Conservation (phyloP, 78 protist genomes). For the Speleostelium caveatum region DNA sequence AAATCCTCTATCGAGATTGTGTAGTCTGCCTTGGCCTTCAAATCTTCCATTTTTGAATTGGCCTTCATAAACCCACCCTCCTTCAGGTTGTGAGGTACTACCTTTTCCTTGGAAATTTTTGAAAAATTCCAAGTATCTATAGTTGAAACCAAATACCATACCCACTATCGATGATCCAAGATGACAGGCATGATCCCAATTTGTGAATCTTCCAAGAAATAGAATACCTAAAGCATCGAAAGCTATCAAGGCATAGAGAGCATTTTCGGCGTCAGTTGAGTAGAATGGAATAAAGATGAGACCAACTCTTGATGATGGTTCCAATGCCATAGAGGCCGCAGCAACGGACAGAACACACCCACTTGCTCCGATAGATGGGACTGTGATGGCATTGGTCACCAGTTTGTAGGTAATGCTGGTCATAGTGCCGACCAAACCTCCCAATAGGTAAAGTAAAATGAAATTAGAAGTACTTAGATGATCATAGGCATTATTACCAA, state of each 20-base stretch:
- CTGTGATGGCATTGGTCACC: background rate
- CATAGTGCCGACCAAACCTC: conserved; percentile 71
- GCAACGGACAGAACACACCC: conserved; percentile 28
- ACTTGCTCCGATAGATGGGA: conserved; percentile 60
- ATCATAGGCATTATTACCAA: conserved; percentile 48
- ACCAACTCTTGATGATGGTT: conserved; percentile 1
- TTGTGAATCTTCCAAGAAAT: background rate
- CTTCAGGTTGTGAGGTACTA: no score
- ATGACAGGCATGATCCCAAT: conserved; percentile 73
- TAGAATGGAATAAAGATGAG: conserved; percentile 44
- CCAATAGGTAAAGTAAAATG: conserved; percentile 15
- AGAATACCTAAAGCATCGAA: conserved; percentile 24
- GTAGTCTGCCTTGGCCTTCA: conserved; percentile 14
- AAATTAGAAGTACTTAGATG: conserved; percentile 27
- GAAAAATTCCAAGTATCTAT: conserved; percentile 25
- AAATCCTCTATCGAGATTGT: background rate
- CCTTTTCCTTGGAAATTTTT: conserved; percentile 40
- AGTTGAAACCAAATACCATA: background rate
- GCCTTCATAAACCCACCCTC: conserved; percentile 6
- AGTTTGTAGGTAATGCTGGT: conserved; percentile 26
- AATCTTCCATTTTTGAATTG: conserved; percentile 5
- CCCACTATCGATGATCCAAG: conserved; percentile 5
- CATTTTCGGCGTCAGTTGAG: background rate
- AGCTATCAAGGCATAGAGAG: background rate
- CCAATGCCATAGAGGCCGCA: conserved; percentile 10